A percentile compares a stretch with the other conserved stretches of the same genome.
Conservation (phyloP, 23 red algal species). For the Pyropia yezoensis region DNA sequence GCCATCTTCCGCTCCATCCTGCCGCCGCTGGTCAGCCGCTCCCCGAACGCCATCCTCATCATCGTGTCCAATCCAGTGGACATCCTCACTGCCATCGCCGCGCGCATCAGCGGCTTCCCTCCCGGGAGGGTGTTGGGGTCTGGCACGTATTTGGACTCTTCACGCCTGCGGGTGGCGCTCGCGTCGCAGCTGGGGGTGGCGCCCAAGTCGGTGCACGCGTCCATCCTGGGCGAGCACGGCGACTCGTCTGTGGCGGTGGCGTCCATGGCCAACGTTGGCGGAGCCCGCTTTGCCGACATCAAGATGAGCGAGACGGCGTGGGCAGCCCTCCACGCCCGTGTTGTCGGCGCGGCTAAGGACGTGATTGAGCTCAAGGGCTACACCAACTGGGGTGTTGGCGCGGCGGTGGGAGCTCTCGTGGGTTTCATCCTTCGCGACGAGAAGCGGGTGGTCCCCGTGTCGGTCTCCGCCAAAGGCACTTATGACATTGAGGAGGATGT, state of each 20-base stretch:
- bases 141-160: constrained; percentile 49
- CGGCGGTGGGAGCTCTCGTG: constrained; percentile 22
- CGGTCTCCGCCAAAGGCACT: constrained; percentile 8
- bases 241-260: constrained; percentile 36
- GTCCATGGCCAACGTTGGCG: constrained; percentile 28
- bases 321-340: constrained; percentile 1
- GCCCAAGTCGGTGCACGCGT: constrained; percentile 21
- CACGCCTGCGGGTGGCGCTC: constrained; percentile 12
- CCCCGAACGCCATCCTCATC: constrained; percentile 26
- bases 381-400: constrained; percentile 45
- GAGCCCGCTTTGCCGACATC: constrained; percentile 24
- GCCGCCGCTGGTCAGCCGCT: constrained; percentile 20
- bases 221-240: constrained; percentile 50
- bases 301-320: not conserved
- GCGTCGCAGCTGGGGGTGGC: constrained; percentile 25
- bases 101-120: constrained; percentile 24
- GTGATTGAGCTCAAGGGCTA: constrained; percentile 41
- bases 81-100: constrained; percentile 36
- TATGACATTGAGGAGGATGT: constrained; percentile 15
- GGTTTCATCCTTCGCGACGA: constrained; percentile 7
- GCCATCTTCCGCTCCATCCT: constrained; percentile 26
- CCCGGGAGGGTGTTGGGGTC: constrained; percentile 39
- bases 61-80: constrained; percentile 45
- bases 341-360: constrained; percentile 20
- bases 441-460: constrained; percentile 19